A percentile compares a stretch with the other conserved stretches of the same genome.
These are phyloP conservation scores for Daucus carota DNA, from an alignment of 129 eudicot genomes.

Conservation along the genomic window DNA sequence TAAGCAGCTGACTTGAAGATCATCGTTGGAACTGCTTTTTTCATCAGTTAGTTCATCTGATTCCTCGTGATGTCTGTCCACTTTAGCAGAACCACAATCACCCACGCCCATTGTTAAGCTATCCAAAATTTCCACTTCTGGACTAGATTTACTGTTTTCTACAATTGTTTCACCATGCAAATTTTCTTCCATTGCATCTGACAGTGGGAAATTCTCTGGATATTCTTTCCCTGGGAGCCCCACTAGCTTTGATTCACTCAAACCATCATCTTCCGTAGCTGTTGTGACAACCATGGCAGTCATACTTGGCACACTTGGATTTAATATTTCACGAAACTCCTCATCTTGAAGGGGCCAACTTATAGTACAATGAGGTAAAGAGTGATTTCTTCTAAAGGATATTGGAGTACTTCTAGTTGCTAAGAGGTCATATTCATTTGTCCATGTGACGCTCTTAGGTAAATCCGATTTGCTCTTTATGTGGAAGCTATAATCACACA, in stretches of 20 bases:
- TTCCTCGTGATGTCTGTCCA: conserved; percentile 10
- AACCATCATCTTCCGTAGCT: conserved; percentile 1
- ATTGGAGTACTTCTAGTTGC: conserved; percentile 18
- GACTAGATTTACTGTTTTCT: conserved; percentile 11
- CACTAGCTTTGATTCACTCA: conserved; percentile 15
- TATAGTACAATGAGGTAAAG: conserved; percentile 29
- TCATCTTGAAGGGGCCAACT: conserved; percentile 19
- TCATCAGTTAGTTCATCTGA: not conserved
- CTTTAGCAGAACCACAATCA: not conserved
- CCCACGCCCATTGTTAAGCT: not conserved
- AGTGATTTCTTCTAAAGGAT: conserved; percentile 30
- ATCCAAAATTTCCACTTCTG: conserved; percentile 16
- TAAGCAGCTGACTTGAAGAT: conserved; percentile 13
- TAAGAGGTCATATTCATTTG: conserved; percentile 28
- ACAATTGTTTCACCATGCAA: conserved; percentile 13
- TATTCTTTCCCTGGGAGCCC: not conserved
- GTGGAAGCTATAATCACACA: conserved; percentile 30
- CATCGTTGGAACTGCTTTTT: conserved; percentile 10
- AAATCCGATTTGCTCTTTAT: conserved; percentile 27
- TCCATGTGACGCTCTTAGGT: conserved; percentile 61
- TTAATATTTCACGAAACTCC: conserved; percentile 12
- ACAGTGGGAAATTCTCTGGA: conserved; percentile 1
- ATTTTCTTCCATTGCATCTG: conserved; percentile 17
- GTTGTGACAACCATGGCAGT: not conserved
- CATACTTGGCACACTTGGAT: not conserved